Percentiles rank a stretch among this genome's conserved stretches.
These are phyloP conservation scores for Danielozyma ontarioensis DNA, from an alignment of 805 yeast species.

Conservation along the genomic window DNA sequence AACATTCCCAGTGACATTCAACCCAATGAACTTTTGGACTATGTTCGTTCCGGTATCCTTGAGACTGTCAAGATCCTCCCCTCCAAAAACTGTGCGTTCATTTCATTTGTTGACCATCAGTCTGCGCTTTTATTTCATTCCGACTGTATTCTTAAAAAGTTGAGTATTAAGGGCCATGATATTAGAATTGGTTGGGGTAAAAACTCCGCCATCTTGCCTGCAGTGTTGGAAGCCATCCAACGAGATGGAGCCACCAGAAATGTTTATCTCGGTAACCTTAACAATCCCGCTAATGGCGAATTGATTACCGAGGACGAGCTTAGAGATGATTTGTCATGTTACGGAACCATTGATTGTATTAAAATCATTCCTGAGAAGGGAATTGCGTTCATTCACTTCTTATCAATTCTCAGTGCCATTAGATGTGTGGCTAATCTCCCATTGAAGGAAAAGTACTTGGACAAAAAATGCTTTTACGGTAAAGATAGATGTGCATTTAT, in stretches of 20 bases:
- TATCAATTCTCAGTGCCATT: slow-evolving; percentile 81
- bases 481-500: slow-evolving; percentile 94
- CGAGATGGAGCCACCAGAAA: slow-evolving; percentile 91
- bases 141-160: slow-evolving; percentile 81
- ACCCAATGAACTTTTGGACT: slow-evolving; percentile 78
- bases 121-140: slow-evolving; percentile 89
- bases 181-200: slow-evolving; percentile 93
- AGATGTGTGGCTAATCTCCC: slow-evolving; percentile 77
- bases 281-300: slow-evolving; percentile 47
- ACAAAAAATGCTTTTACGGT: slow-evolving; percentile 82
- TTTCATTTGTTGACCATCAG: slow-evolving; percentile 84
- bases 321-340: slow-evolving; percentile 58
- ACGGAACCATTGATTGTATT: slow-evolving; percentile 81
- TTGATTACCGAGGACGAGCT: slow-evolving; percentile 59
- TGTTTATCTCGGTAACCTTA: slow-evolving; percentile 80
- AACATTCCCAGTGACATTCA: slow-evolving; percentile 79
- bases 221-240: slow-evolving; percentile 69
- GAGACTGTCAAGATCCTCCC: slow-evolving; percentile 78
- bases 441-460: slow-evolving; percentile 59
- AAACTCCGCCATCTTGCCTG: slow-evolving; percentile 66
- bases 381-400: slow-evolving; percentile 86
- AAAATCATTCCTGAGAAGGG: slow-evolving; percentile 77
- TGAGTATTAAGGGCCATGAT: slow-evolving; percentile 75
- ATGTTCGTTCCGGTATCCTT: slow-evolving; percentile 85
- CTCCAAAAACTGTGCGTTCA: slow-evolving; percentile 81